Evolutionary conservation across 108 stramenopile genomes (phyloP).

Genomic region (Cyclotella choctawhatcheeana): DNA sequence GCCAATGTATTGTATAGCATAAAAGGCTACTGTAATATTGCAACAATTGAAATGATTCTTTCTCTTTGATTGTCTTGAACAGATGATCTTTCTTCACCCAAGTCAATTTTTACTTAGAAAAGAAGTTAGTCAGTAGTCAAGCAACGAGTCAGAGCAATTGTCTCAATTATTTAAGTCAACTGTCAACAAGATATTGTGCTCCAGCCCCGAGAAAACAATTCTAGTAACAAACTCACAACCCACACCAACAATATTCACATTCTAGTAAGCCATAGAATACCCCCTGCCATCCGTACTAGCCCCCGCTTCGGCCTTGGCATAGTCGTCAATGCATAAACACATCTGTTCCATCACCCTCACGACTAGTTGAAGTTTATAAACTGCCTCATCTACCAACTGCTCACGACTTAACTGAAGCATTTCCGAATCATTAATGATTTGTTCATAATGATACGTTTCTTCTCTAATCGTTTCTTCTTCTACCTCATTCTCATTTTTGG

Average conservation of each 20-base stretch:
- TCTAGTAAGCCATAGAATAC: slow-evolving; percentile 42
- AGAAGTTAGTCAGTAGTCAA: too few species aligned
- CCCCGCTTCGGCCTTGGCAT: slow-evolving; percentile 40
- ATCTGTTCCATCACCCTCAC: slow-evolving; percentile 42
- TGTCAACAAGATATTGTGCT: too few species aligned
- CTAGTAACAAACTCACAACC: not conserved
- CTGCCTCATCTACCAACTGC: slow-evolving; percentile 39
- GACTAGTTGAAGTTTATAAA: slow-evolving; percentile 39
- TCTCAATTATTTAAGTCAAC: too few species aligned
- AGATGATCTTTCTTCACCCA: too few species aligned
- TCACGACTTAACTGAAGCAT: slow-evolving; percentile 41
- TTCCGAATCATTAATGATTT: slow-evolving; percentile 41
- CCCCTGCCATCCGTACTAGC: slow-evolving; percentile 29
- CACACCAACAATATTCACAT: not conserved
- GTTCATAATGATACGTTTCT: slow-evolving; percentile 30
- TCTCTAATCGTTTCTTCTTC: slow-evolving; percentile 7
- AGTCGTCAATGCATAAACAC: slow-evolving; percentile 44
- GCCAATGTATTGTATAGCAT: too few species aligned
- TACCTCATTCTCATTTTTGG: not conserved
- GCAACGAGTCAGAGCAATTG: too few species aligned
- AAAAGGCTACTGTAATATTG: too few species aligned
- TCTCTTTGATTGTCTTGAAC: too few species aligned
- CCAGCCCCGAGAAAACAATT: too few species aligned
- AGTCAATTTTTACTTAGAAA: too few species aligned
- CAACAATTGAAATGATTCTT: too few species aligned